A percentile compares a stretch with the other conserved stretches of the same genome.
phyloP scores from a whole-genome alignment of 306 rosid genomes.

The Alnus glutinosa region DNA sequence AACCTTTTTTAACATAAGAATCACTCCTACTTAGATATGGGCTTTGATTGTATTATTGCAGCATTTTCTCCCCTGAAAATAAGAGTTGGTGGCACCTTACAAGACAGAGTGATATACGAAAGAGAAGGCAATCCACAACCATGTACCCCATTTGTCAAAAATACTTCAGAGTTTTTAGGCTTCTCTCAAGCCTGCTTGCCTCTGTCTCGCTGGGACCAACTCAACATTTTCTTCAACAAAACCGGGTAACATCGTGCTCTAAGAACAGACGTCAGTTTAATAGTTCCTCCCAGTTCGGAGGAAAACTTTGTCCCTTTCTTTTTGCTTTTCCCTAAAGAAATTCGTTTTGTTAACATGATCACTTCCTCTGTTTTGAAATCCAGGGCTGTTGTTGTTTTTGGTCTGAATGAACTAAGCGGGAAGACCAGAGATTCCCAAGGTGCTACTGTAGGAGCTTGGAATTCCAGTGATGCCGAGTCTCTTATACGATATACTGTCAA shows the following conservation, averaged over 20 bases:
- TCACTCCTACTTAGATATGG: too few relatives aligned
- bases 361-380: slow-evolving; percentile 16
- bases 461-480: slow-evolving; percentile 67
- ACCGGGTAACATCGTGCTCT: slow-evolving; percentile 56
- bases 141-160: slow-evolving; percentile 56
- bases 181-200: slow-evolving; percentile 80
- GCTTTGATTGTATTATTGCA: slow-evolving; percentile 45
- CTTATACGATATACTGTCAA: slow-evolving; percentile 68
- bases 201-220: slow-evolving; percentile 82
- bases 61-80: slow-evolving; percentile 92
- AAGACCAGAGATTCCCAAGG: slow-evolving; percentile 29
- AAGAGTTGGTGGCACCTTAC: slow-evolving; percentile 86
- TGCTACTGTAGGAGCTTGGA: slow-evolving; percentile 73
- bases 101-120: slow-evolving; percentile 72
- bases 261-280: too few relatives aligned
- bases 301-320: too few relatives aligned
- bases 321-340: not conserved
- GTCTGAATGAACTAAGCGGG: slow-evolving; percentile 85
- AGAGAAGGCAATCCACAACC: slow-evolving; percentile 50
- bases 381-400: slow-evolving; percentile 86
- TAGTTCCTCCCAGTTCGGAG: too few relatives aligned
- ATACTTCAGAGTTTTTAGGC: slow-evolving; percentile 46
- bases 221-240: slow-evolving; percentile 72
- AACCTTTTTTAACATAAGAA: not conserved
- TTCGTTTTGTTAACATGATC: not conserved